Conservation (phyloP, 305 asterid genomes). For the Fraxinus dipetala region DNA sequence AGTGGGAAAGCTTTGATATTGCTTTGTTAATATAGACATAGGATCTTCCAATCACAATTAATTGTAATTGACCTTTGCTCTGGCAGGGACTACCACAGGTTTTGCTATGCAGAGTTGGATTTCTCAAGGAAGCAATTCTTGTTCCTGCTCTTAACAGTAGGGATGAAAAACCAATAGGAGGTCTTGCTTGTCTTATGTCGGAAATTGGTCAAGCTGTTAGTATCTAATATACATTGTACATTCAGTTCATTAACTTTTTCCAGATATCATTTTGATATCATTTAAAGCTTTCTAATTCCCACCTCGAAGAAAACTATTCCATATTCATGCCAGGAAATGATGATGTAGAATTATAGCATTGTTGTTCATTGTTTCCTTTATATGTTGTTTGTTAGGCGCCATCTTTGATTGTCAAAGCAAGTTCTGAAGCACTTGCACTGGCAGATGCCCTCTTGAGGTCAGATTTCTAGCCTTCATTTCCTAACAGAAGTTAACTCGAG, state of each 20-base stretch:
- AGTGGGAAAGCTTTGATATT: background rate
- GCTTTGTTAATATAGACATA: conserved; percentile 1
- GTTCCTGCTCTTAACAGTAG: conserved; percentile 73
- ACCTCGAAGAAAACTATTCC: background rate
- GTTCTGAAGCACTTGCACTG: conserved; percentile 63
- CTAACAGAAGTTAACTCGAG: conserved; percentile 1
- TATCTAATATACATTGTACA: conserved; percentile 21
- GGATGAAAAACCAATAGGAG: conserved; percentile 69
- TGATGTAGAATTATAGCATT: background rate
- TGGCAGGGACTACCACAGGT: conserved; percentile 72
- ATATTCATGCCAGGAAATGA: background rate
- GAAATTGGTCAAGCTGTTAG: conserved; percentile 95
- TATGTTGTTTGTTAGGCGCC: conserved; percentile 60
- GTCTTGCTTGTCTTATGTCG: conserved; percentile 87
- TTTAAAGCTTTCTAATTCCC: conserved; percentile 6
- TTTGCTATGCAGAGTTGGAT: conserved; percentile 67
- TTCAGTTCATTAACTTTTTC: background rate
- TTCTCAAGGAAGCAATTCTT: conserved; percentile 69
- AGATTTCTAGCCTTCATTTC: conserved; percentile 26
- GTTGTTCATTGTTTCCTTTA: conserved; percentile 3
- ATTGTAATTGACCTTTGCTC: conserved; percentile 28
- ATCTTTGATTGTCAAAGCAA: conserved; percentile 62
- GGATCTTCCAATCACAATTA: conserved; percentile 15
- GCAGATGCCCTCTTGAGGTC: conserved; percentile 80
- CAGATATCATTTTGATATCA: conserved; percentile 2